Conservation (phyloP, 2,329 filamentous ascomycete species). For the Arachnopeziza araneosa region DNA sequence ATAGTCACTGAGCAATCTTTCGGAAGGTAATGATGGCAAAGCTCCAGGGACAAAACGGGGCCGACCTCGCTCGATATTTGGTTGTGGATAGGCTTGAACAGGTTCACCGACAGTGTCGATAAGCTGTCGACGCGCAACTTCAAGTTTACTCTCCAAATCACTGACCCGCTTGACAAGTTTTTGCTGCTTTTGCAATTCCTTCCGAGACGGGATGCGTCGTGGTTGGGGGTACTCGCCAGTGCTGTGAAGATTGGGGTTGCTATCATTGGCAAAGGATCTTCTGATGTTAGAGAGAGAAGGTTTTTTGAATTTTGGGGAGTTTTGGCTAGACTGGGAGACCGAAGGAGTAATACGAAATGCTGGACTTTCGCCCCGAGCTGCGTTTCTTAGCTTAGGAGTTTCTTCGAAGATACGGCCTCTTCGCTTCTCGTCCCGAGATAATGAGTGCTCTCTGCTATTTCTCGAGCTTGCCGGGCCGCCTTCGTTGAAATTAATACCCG, state of each 20-base stretch:
- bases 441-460: not conserved
- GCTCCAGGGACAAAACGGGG: constrained; percentile 36
- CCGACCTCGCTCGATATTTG: constrained; percentile 28
- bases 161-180: constrained; percentile 55
- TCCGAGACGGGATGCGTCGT: constrained; percentile 45
- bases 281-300: constrained; percentile 19
- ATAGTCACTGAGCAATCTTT: constrained; percentile 37
- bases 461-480: constrained; percentile 4
- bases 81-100: not conserved
- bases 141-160: constrained; percentile 53
- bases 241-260: not conserved
- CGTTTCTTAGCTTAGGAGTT: constrained; percentile 6
- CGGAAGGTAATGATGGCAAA: constrained; percentile 40
- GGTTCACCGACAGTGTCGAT: constrained; percentile 40
- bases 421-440: constrained; percentile 20
- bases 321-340: constrained; percentile 12
- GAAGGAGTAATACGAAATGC: constrained; percentile 4
- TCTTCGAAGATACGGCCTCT: constrained; percentile 22
- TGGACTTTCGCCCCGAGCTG: constrained; percentile 13
- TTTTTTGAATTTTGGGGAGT: constrained; percentile 20
- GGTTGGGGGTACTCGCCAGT: constrained; percentile 8
- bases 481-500: constrained; percentile 22
- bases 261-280: not conserved
- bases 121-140: constrained; percentile 49
- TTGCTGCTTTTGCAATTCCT: constrained; percentile 50